Evolutionary conservation across 495 filamentous ascomycete species (phyloP).

Genomic region (Trichoderma gamsii): DNA sequence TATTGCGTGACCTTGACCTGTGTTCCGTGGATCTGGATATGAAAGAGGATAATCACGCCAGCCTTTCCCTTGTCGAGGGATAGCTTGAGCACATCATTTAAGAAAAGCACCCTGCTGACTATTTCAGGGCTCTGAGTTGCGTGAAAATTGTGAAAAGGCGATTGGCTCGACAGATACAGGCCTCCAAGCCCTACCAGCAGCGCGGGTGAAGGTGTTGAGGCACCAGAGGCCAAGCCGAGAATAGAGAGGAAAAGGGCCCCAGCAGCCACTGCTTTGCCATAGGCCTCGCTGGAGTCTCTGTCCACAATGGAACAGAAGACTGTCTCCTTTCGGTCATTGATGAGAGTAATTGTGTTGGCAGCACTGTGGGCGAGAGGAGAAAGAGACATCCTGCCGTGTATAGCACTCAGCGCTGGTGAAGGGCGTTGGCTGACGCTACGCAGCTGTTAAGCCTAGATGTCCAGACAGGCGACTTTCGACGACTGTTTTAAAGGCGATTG

Average conservation of each 20-base stretch:
- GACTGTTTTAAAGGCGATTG: background rate
- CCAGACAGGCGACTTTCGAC: too few species aligned
- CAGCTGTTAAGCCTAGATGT: too few species aligned
- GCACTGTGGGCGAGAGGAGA: background rate
- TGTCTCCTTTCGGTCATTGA: background rate
- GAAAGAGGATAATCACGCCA: background rate
- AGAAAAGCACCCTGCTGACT: background rate
- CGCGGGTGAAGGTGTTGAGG: too few species aligned
- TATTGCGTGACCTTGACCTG: background rate
- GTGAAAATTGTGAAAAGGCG: background rate
- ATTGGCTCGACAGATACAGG: background rate
- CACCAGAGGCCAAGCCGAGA: background rate
- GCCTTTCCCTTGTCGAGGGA: background rate
- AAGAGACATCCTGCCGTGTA: background rate
- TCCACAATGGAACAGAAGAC: background rate
- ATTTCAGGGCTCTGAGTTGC: background rate
- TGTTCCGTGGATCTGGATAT: background rate
- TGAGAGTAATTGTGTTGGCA: background rate
- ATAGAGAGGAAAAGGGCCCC: background rate
- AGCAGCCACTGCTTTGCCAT: background rate
- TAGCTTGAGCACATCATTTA: background rate
- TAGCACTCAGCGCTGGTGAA: background rate
- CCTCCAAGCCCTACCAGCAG: background rate
- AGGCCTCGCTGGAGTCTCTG: background rate
- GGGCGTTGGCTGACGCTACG: background rate